phyloP scores from a whole-genome alignment of 805 yeast genomes.

The Kregervanrija fluxuum region DNA sequence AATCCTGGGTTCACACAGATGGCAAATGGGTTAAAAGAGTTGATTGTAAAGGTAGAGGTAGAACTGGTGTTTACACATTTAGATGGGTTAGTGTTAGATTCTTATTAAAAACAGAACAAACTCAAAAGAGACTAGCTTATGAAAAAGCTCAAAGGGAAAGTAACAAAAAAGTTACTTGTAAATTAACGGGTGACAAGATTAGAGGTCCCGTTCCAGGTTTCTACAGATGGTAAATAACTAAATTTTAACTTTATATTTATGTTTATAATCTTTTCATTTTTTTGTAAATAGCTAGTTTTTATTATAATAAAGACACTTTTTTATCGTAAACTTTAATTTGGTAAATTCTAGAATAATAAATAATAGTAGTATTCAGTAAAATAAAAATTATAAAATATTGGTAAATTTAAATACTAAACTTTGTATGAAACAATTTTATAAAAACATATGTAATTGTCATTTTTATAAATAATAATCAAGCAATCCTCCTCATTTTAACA shows the following conservation, averaged over 20 bases:
- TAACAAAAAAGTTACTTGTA: conserved; percentile 35
- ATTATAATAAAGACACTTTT: no score
- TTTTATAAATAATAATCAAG: background rate
- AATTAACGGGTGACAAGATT: conserved; percentile 36
- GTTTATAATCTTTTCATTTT: no score
- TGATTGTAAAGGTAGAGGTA: conserved; percentile 86
- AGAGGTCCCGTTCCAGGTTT: conserved; percentile 45
- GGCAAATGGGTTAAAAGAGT: conserved; percentile 64
- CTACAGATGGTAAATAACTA: conserved; percentile 42
- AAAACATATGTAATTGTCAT: background rate
- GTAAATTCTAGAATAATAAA: background rate
- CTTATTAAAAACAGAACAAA: conserved; percentile 60
- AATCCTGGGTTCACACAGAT: conserved; percentile 90
- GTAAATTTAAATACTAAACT: background rate
- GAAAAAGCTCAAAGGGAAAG: conserved; percentile 49
- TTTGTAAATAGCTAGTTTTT: no score
- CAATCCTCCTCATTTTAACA: background rate
- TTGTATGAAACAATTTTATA: no score
- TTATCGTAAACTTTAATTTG: no score
- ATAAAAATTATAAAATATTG: background rate
- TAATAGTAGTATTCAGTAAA: background rate
- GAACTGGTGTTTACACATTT: conserved; percentile 72
- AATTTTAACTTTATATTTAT: no score
- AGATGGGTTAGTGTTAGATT: conserved; percentile 77
- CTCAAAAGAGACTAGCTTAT: conserved; percentile 51